These are phyloP conservation scores for Cymodocea nodosa DNA, from an alignment of 116 monocot species.

Conservation along the genomic window DNA sequence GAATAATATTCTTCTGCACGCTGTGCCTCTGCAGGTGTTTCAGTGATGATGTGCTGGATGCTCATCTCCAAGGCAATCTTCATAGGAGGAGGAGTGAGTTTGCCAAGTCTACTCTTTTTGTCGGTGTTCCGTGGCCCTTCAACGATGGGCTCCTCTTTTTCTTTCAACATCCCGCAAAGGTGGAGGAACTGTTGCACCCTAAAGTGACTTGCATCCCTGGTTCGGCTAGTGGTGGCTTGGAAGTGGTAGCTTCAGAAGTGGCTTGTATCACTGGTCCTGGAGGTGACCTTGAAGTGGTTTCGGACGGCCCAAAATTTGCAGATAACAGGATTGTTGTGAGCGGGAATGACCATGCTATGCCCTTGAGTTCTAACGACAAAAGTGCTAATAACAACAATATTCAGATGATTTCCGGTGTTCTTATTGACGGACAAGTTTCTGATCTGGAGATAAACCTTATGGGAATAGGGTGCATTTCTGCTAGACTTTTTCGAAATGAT, in stretches of 20 bases:
- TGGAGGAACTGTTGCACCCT: neutral
- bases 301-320: neutral
- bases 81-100: constrained; percentile 44
- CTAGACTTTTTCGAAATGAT: constrained; percentile 20
- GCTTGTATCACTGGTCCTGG: neutral
- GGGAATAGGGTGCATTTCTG: constrained; percentile 54
- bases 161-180: neutral
- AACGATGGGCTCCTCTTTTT: constrained; percentile 87
- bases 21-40: constrained; percentile 79
- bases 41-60: constrained; percentile 54
- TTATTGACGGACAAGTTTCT: constrained; percentile 31
- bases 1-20: constrained; percentile 78
- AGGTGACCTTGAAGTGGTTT: neutral
- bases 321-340: neutral
- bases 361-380: constrained; percentile 1
- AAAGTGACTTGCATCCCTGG: neutral
- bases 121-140: constrained; percentile 77
- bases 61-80: constrained; percentile 62
- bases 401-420: constrained; percentile 24
- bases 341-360: neutral
- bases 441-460: constrained; percentile 21
- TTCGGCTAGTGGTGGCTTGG: too few species aligned
- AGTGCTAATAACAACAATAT: constrained; percentile 6
- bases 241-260: too few species aligned
- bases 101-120: constrained; percentile 67